Evolutionary conservation across 768 basidiomycete genomes (phyloP), one percentile per base, ranked within the genome.

Genomic region (Neoboletus subvelutipes): DNA sequence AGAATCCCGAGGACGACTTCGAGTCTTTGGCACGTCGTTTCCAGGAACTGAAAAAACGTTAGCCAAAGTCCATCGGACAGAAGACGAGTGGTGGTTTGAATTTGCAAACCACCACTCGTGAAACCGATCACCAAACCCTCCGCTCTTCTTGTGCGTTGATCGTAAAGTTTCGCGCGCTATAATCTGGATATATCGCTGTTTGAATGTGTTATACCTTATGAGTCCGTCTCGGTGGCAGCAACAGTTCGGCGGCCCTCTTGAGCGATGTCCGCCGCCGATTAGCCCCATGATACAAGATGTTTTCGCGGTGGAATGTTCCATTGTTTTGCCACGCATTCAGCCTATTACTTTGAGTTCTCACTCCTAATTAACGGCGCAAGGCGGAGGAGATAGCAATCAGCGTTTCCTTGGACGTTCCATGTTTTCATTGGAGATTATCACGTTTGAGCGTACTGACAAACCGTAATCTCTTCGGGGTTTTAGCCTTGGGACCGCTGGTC

Each of bases 31-130:
- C 87, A 50, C 84, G 82, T 70, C 84, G 94, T 55, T 96, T 97
- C 66, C 92, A 89, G 58, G 87, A 84, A 29, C 74, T 97, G 64
- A 97, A 95, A 78, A 92, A 91, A 74, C 84, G 85, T 46, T 92
- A 72, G 73, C 28, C 37, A 46, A 53, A 22, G 42, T 20, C 36
- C 2, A 50, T 31, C 8, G 36, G 41, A 52, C 26, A 40, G 45
- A 40, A 41, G 37, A 36, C n/a, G 24, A 49, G 31, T 46, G 34
- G 47, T 50, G n/a, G 36, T 45, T 59, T 53, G 22, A 40, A 26
- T 51, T 43, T 39, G n/a, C 46, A 49, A 7, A 41, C 15, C 17
- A 29, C 45, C 53, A 18, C 15, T 29, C 12, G 41, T 56, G 57
- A 57, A 63, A 50, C 52, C 22, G 50, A 55, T 58, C 34, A 13